A percentile compares a stretch with the other conserved stretches of the same genome.
phyloP scores from a whole-genome alignment of 306 rosid species.

The Albizia julibrissin region DNA sequence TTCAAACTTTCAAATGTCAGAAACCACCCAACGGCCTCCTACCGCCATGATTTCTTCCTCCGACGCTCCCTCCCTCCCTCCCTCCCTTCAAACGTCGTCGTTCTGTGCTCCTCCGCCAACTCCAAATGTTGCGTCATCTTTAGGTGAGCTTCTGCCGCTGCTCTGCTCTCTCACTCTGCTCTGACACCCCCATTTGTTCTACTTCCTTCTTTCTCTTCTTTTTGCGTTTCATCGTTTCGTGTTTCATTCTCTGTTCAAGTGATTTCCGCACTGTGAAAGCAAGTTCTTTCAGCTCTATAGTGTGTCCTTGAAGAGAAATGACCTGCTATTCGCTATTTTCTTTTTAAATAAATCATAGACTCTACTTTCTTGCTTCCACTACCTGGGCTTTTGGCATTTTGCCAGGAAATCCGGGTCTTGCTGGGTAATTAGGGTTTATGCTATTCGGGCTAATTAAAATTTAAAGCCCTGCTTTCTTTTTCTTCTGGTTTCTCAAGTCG shows the following conservation, averaged over 20 bases:
- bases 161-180: neutral
- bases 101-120: neutral
- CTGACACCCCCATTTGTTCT: constrained; percentile 6
- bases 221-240: neutral
- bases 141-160: constrained; percentile 26
- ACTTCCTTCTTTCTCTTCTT: neutral
- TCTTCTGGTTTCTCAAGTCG: constrained; percentile 21
- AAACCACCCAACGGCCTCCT: neutral
- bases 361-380: constrained; percentile 40
- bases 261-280: constrained; percentile 16
- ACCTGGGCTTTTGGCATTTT: constrained; percentile 21
- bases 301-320: neutral
- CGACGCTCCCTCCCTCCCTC: neutral
- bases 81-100: neutral
- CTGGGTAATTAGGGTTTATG: constrained; percentile 24
- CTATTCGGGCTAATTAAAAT: constrained; percentile 14
- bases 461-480: neutral
- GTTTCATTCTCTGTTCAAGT: constrained; percentile 11
- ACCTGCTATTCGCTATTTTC: neutral
- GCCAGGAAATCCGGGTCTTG: constrained; percentile 47
- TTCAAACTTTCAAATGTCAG: constrained; percentile 43
- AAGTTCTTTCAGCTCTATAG: neutral
- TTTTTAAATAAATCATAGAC: constrained; percentile 12
- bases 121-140: constrained; percentile 20
- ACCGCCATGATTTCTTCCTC: neutral